Evolutionary conservation across 805 yeast species (phyloP).

Genomic region (Debaryomyces tyrocola): DNA sequence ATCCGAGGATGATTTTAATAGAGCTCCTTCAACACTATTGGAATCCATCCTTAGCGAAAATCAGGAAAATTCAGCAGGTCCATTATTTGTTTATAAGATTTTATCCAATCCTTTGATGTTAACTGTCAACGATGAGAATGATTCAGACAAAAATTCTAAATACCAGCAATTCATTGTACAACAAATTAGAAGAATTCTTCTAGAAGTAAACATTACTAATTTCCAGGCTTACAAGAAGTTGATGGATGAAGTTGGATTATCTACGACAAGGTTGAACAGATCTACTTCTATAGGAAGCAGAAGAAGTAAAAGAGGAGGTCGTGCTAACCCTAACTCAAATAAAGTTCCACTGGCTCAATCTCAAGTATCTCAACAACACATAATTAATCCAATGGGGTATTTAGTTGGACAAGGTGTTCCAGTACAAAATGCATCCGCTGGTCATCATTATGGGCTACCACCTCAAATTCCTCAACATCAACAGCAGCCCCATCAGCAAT

Average conservation of each 20-base stretch:
- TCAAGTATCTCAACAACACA: slow-evolving; percentile 1
- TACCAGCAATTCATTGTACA: slow-evolving; percentile 56
- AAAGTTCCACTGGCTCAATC: background rate
- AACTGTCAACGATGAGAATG: slow-evolving; percentile 38
- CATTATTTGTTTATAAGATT: slow-evolving; percentile 71
- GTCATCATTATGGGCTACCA: background rate
- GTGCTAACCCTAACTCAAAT: background rate
- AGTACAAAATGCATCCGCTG: background rate
- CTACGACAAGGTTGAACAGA: slow-evolving; percentile 32
- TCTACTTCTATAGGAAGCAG: slow-evolving; percentile 22
- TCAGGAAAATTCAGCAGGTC: slow-evolving; percentile 52
- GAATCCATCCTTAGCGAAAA: slow-evolving; percentile 65
- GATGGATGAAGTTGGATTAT: slow-evolving; percentile 87
- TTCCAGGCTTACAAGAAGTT: slow-evolving; percentile 79
- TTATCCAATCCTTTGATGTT: slow-evolving; percentile 67
- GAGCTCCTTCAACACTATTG: slow-evolving; percentile 47
- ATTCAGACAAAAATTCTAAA: slow-evolving; percentile 21
- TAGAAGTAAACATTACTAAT: slow-evolving; percentile 54
- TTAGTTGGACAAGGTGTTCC: background rate
- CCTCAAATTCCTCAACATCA: slow-evolving; percentile 3
- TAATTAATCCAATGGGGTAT: slow-evolving; percentile 2
- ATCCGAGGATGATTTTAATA: slow-evolving; percentile 15
- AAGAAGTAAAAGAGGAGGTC: slow-evolving; percentile 10
- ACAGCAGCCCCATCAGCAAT: slow-evolving; percentile 1
- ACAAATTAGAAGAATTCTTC: slow-evolving; percentile 62